A percentile compares a stretch with the other conserved stretches of the same genome.
Evolutionary conservation across 2,329 filamentous ascomycete genomes (phyloP).

Genomic region (Penicillium hordei): DNA sequence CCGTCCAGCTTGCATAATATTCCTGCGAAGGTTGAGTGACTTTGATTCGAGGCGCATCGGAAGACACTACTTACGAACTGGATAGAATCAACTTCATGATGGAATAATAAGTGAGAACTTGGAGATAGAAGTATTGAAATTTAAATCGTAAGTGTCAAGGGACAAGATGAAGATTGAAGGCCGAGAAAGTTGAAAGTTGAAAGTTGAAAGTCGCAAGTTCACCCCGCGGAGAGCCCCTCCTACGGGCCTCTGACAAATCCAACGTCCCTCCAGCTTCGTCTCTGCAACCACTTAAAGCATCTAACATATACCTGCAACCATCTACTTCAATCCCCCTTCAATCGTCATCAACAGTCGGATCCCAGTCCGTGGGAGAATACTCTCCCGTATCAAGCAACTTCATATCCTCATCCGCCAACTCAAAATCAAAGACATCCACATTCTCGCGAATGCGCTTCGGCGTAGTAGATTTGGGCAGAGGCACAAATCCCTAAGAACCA

Average conservation of each 20-base stretch:
- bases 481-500: conserved; percentile 55
- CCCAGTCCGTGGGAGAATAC: conserved; percentile 61
- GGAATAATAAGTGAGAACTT: conserved; percentile 5
- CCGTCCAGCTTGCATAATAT: conserved; percentile 79
- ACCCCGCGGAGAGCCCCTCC: conserved; percentile 5
- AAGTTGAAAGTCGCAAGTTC: background rate
- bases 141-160: background rate
- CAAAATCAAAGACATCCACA: conserved; percentile 60
- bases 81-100: conserved; percentile 84
- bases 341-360: conserved; percentile 47
- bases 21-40: conserved; percentile 49
- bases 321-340: conserved; percentile 28
- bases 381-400: conserved; percentile 54
- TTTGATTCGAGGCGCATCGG: conserved; percentile 4
- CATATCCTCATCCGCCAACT: conserved; percentile 60
- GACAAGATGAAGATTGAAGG: background rate
- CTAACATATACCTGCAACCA: too few species aligned
- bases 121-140: background rate
- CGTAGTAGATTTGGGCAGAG: conserved; percentile 63
- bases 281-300: too few species aligned
- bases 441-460: conserved; percentile 62
- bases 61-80: conserved; percentile 65
- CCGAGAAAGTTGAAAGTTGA: background rate
- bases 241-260: conserved; percentile 5
- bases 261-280: background rate